Evolutionary conservation across 495 filamentous ascomycete genomes (phyloP), one percentile per base, ranked within the genome.

Genomic region (Annulohypoxylon moriforme): DNA sequence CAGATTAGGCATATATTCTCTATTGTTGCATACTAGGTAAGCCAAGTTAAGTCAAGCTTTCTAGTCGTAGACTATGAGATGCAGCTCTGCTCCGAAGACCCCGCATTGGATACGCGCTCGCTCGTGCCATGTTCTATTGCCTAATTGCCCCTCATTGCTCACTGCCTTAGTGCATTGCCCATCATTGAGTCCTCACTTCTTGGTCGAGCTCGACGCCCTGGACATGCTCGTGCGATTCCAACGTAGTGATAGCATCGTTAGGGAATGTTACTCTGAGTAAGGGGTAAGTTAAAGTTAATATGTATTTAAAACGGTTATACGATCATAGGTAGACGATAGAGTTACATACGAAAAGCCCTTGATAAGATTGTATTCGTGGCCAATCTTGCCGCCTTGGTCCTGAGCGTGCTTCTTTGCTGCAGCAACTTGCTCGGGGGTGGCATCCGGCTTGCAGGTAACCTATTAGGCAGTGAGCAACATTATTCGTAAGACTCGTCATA

Each of bases 321-420:
- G 36, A 59, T 22, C n/a, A 22, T n/a, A 55, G 27, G 56, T 44
- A 7, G 46, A 33, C n/a, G 49, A 42, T 3, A 31, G 63, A 49
- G 49, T 64, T 20, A 72, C 92, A 75, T 89, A 98, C 96, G 90
- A 89, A 85, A 98, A 97, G 40, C 92, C 93, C 80, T 93, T 95
- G 83, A 96, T 93, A 68, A 98, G 78, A 38, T 80, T 89, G 85
- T 92, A 97, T 76, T 94, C 92, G 72, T 94, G 88, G 58, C 81
- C 88, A 81, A 98, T 94, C 75, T 85, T 87, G 67, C 94, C 96
- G 64, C 94, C 94, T 72, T 93, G 87, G 31, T 87, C 82, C 46
- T 75, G 79, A 56, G 89, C 90, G 1, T 87, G 73, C 66, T 92
- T 81, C 88, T 97, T 97, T 66, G 92, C 91, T 89, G 87, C 88